phyloP scores from a whole-genome alignment of 2,329 filamentous ascomycete genomes.

The Grosmannia huntii region DNA sequence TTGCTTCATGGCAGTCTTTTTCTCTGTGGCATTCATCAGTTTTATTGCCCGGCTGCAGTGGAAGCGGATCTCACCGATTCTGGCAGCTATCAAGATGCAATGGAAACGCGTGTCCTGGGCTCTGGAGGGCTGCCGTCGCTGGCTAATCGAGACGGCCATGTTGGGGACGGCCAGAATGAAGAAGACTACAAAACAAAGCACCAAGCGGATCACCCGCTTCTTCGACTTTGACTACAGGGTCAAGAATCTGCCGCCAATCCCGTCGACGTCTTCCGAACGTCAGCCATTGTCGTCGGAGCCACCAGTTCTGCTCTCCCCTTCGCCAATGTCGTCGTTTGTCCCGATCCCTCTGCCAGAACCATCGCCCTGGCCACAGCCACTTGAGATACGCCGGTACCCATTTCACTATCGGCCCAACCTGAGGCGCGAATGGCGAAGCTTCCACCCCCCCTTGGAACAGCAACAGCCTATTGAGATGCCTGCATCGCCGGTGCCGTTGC shows the following conservation, averaged over 20 bases:
- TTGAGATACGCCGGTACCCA: not conserved
- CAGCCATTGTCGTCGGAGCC: not conserved
- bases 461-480: conserved; percentile 7
- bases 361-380: conserved; percentile 1
- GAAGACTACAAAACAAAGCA: not conserved
- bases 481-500: conserved; percentile 5
- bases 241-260: conserved; percentile 2
- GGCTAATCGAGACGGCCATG: not conserved
- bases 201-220: not conserved
- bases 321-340: not conserved
- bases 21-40: not conserved
- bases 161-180: not conserved
- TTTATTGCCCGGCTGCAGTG: not conserved
- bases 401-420: not conserved
- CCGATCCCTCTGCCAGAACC: not conserved
- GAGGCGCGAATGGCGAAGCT: not conserved
- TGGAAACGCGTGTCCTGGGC: not conserved
- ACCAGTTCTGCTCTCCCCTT: not conserved
- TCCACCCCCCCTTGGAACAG: not conserved
- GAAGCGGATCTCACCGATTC: not conserved
- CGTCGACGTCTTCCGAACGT: not conserved
- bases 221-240: not conserved
- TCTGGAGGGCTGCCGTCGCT: not conserved
- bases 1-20: not conserved
- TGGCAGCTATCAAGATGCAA: not conserved